Evolutionary conservation across 345 rosid genomes (phyloP).

Genomic region (Eucalyptus pumila): DNA sequence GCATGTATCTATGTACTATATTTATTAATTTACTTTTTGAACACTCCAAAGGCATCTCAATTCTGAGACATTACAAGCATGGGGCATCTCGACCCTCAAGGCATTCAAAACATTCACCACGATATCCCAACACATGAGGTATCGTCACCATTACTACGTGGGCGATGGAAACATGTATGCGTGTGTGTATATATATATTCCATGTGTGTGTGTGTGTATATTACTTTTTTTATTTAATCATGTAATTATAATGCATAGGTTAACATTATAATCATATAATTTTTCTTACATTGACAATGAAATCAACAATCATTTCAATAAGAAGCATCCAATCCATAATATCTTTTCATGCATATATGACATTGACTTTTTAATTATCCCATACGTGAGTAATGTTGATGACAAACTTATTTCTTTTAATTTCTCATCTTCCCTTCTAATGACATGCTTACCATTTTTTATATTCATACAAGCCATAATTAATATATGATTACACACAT

Average conservation of each 20-base stretch:
- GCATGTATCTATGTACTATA: too few relatives aligned
- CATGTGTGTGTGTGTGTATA: too few relatives aligned
- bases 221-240: not conserved
- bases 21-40: not conserved
- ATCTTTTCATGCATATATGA: too few relatives aligned
- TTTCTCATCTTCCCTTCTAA: too few relatives aligned
- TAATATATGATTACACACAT: not conserved
- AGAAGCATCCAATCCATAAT: too few relatives aligned
- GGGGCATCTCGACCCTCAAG: not conserved
- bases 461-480: too few relatives aligned
- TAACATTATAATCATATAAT: too few relatives aligned
- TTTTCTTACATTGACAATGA: too few relatives aligned
- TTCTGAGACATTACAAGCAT: not conserved
- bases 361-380: too few relatives aligned
- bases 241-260: too few relatives aligned
- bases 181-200: rapidly evolving
- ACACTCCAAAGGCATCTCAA: not conserved
- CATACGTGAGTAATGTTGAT: not conserved
- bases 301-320: not conserved
- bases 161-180: not conserved
- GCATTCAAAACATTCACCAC: not conserved
- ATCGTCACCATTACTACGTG: not conserved
- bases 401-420: too few relatives aligned
- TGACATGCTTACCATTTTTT: not conserved
- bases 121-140: not conserved